These are phyloP conservation scores for Diaporthe ampelina DNA, from an alignment of 2,329 filamentous ascomycete species.

Conservation along the genomic window DNA sequence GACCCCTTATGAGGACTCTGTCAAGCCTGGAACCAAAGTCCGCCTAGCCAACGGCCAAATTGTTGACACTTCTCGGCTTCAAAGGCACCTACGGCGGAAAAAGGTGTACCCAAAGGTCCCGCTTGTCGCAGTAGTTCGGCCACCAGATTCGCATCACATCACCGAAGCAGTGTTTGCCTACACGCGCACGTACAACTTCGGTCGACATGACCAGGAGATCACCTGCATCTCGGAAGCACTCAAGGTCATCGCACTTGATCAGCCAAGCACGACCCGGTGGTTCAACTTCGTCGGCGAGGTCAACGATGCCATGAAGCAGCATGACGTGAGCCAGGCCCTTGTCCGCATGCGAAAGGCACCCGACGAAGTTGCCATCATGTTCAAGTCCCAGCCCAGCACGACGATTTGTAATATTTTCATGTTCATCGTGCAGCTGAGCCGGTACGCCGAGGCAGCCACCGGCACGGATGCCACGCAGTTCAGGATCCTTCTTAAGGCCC, in stretches of 20 bases:
- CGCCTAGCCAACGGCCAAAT: conserved; percentile 27
- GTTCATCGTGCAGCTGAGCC: conserved; percentile 25
- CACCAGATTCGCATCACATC: conserved; percentile 15
- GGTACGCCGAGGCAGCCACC: neutral
- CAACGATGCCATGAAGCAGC: neutral
- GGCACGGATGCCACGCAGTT: conserved; percentile 14
- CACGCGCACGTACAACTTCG: conserved; percentile 27
- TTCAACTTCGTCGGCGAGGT: neutral
- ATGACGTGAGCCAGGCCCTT: conserved; percentile 17
- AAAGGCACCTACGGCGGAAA: conserved; percentile 28
- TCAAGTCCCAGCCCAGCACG: conserved; percentile 14
- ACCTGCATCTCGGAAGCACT: conserved; percentile 8
- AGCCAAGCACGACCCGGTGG: conserved; percentile 22
- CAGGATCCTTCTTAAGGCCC: conserved; percentile 23
- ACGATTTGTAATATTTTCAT: conserved; percentile 27
- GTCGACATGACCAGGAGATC: neutral
- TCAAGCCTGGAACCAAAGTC: conserved; percentile 3
- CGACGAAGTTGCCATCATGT: conserved; percentile 19
- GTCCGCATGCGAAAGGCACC: conserved; percentile 25
- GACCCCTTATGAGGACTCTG: neutral
- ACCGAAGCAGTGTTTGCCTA: conserved; percentile 30
- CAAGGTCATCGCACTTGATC: neutral
- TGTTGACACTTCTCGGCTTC: conserved; percentile 15
- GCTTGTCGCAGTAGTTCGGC: neutral
- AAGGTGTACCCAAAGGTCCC: neutral